phyloP scores from a whole-genome alignment of 331 rosid genomes.

The Rhamnella rubrinervis region DNA sequence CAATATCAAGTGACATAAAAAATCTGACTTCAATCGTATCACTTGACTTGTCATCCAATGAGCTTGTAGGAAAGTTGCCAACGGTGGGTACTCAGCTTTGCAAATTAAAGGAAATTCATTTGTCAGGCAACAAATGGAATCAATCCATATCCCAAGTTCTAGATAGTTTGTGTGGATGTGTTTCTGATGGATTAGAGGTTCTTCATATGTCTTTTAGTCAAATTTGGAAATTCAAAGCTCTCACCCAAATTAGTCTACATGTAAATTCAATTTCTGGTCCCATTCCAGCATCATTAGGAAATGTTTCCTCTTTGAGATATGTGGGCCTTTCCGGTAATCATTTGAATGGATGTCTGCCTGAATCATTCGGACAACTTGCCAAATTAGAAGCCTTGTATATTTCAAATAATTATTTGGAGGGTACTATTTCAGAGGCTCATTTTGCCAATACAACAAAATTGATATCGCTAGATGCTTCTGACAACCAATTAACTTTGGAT shows the following conservation, averaged over 20 bases:
- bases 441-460: too few species aligned
- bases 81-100: too few species aligned
- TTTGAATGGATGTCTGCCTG: too few species aligned
- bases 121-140: too few species aligned
- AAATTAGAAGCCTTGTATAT: neutral
- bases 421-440: neutral
- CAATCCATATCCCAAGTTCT: too few species aligned
- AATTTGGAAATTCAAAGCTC: neutral
- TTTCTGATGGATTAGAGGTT: neutral
- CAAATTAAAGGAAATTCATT: too few species aligned
- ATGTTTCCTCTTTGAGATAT: neutral
- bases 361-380: conserved; percentile 4
- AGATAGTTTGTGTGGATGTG: too few species aligned
- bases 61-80: too few species aligned
- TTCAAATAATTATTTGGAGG: neutral
- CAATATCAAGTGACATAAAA: too few species aligned
- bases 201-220: neutral
- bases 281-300: conserved; percentile 1
- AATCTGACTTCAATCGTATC: too few species aligned
- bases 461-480: neutral
- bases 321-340: neutral
- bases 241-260: neutral
- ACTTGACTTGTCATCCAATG: too few species aligned
- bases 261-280: neutral
- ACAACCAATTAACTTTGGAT: neutral